Conservation (phyloP, 164 flowering plant species). For the Santalum album region DNA sequence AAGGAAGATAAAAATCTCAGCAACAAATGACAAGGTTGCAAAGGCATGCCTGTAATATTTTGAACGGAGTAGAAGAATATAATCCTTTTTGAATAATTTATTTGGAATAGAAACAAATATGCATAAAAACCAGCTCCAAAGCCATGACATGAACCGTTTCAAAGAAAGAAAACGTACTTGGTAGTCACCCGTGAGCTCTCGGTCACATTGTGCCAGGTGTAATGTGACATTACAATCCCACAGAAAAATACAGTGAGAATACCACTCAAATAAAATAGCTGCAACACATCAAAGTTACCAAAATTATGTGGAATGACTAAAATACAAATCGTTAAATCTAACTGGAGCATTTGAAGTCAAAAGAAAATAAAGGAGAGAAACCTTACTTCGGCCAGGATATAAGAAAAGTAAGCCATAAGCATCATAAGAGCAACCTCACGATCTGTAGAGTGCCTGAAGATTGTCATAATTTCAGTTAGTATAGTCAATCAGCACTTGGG, state of each 20-base stretch:
- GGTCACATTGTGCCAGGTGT: slow-evolving; percentile 64
- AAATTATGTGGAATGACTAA: background rate
- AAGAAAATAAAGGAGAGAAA: background rate
- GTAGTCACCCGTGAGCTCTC: slow-evolving; percentile 60
- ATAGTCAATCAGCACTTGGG: background rate
- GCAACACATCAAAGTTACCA: slow-evolving; percentile 19
- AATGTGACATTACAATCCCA: slow-evolving; percentile 86
- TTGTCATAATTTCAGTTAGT: background rate
- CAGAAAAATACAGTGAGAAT: slow-evolving; percentile 65
- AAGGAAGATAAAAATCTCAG: slow-evolving; percentile 75
- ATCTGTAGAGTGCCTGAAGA: slow-evolving; percentile 39
- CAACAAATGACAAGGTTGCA: slow-evolving; percentile 78
- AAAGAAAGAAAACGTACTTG: slow-evolving; percentile 25
- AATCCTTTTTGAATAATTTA: background rate
- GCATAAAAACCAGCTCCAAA: no score
- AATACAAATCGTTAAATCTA: slow-evolving; percentile 1
- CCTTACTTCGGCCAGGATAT: background rate
- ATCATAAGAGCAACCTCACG: slow-evolving; percentile 5
- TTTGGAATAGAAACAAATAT: no score
- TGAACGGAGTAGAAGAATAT: background rate
- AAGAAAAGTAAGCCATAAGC: slow-evolving; percentile 4
- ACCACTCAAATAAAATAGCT: slow-evolving; percentile 62
- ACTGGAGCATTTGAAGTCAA: background rate
- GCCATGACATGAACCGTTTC: background rate
- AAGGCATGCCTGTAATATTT: slow-evolving; percentile 60